Evolutionary conservation across 2,329 filamentous ascomycete genomes (phyloP).

Genomic region (Colletotrichum noveboracense): DNA sequence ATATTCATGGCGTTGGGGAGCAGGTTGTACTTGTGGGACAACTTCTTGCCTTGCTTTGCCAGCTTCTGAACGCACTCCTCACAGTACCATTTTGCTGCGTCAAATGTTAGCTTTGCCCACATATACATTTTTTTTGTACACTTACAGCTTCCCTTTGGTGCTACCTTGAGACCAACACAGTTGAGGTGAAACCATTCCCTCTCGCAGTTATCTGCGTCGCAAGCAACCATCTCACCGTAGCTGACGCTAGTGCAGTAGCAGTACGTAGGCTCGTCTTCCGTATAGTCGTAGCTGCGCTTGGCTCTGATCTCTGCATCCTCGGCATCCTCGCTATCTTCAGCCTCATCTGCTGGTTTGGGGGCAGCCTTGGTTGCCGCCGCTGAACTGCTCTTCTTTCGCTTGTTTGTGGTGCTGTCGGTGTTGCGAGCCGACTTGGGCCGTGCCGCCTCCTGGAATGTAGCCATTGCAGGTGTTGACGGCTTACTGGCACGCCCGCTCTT

Average conservation of each 20-base stretch:
- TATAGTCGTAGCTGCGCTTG: slow-evolving; percentile 17
- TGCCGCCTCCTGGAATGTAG: slow-evolving; percentile 62
- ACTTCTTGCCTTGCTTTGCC: slow-evolving; percentile 59
- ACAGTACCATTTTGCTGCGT: slow-evolving; percentile 79
- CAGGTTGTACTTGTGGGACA: slow-evolving; percentile 46
- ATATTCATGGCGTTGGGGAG: slow-evolving; percentile 2
- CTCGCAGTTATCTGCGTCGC: slow-evolving; percentile 74
- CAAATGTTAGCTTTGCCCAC: neutral
- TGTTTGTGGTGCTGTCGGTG: slow-evolving; percentile 49
- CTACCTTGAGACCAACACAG: slow-evolving; percentile 80
- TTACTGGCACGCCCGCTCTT: slow-evolving; percentile 72
- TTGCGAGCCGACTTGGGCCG: slow-evolving; percentile 61
- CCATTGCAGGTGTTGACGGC: slow-evolving; percentile 67
- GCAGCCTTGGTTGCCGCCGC: slow-evolving; percentile 40
- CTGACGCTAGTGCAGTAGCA: slow-evolving; percentile 83
- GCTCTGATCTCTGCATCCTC: slow-evolving; percentile 68
- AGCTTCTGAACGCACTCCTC: slow-evolving; percentile 76
- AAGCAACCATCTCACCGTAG: slow-evolving; percentile 86
- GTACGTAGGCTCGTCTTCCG: slow-evolving; percentile 71
- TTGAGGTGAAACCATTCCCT: slow-evolving; percentile 86
- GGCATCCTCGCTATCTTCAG: slow-evolving; percentile 41
- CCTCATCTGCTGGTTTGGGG: slow-evolving; percentile 43
- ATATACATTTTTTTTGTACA: slow-evolving; percentile 26
- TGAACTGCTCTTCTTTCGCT: slow-evolving; percentile 64
- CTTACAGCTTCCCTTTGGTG: slow-evolving; percentile 78